Evolutionary conservation across 345 rosid species (phyloP).

Genomic region (Gossypium arboreum): DNA sequence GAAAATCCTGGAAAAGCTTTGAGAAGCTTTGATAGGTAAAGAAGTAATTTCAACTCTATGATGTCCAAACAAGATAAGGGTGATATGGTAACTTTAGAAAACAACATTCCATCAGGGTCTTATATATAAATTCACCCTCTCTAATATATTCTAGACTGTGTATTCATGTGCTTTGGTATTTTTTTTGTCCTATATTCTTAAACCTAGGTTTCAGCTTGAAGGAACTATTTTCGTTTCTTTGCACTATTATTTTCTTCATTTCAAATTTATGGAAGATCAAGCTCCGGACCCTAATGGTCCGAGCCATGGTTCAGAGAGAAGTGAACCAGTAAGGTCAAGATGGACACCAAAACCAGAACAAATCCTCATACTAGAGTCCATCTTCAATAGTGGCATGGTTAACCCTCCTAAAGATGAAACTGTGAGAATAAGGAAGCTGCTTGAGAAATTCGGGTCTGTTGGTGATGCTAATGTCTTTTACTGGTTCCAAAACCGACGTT

Average conservation of each 20-base stretch:
- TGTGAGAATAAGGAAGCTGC: constrained; percentile 77
- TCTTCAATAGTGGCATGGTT: constrained; percentile 97
- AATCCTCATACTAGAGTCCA: constrained; percentile 93
- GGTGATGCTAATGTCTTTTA: constrained; percentile 99
- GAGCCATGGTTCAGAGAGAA: constrained; percentile 38
- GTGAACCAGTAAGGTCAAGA: constrained; percentile 82
- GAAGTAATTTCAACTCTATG: constrained; percentile 14
- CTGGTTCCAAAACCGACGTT: constrained; percentile 97
- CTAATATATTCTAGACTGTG: constrained; percentile 26
- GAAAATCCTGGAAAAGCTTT: not conserved
- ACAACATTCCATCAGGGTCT: constrained; percentile 29
- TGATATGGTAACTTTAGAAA: constrained; percentile 31
- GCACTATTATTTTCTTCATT: not conserved
- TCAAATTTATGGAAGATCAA: constrained; percentile 66
- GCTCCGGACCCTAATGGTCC: constrained; percentile 44
- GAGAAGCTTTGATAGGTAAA: not conserved
- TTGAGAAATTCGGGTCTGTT: constrained; percentile 90
- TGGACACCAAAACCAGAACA: constrained; percentile 99
- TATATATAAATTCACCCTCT: constrained; percentile 29
- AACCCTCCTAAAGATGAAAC: constrained; percentile 98
- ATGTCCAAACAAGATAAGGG: constrained; percentile 24
- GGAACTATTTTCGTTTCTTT: too few species aligned
- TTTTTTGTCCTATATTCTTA: constrained; percentile 9
- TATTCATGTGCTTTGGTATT: constrained; percentile 24
- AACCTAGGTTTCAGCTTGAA: not conserved